A percentile compares a stretch with the other conserved stretches of the same genome.
Conservation (phyloP, 1,284 basidiomycete species). For the Puccinia novopanici region DNA sequence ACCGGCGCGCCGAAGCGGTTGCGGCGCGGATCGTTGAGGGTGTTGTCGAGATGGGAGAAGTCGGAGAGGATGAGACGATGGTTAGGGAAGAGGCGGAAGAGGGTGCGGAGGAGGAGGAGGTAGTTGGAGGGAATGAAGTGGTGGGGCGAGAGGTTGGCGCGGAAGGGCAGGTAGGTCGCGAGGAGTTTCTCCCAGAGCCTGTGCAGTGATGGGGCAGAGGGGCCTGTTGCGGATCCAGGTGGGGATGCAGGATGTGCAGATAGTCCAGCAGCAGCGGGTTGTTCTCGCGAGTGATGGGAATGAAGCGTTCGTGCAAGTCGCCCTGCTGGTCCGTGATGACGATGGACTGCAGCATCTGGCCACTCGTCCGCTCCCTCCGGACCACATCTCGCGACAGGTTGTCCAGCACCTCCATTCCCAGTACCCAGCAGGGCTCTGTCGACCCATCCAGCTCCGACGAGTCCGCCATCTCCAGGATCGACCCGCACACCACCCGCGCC, state of each 20-base stretch:
- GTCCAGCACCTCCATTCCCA: constrained; percentile 66
- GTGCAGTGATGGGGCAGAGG: too few species aligned
- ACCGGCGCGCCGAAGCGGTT: constrained; percentile 75
- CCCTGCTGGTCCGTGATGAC: constrained; percentile 79
- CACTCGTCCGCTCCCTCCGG: constrained; percentile 76
- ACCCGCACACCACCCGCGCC: constrained; percentile 45
- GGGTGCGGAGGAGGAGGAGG: constrained; percentile 77
- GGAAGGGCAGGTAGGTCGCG: constrained; percentile 71
- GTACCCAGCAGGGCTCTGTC: constrained; percentile 64
- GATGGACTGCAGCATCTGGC: constrained; percentile 77
- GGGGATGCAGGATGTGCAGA: constrained; percentile 61
- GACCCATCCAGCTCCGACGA: constrained; percentile 72
- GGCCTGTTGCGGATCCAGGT: constrained; percentile 63
- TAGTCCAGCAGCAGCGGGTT: constrained; percentile 81
- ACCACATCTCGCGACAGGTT: constrained; percentile 97
- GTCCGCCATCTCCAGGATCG: constrained; percentile 55
- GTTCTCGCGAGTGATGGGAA: constrained; percentile 66
- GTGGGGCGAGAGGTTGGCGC: constrained; percentile 83
- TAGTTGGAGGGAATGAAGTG: constrained; percentile 92
- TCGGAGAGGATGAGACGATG: constrained; percentile 91
- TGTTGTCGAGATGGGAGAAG: constrained; percentile 83
- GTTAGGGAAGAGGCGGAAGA: constrained; percentile 82
- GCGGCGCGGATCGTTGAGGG: constrained; percentile 67
- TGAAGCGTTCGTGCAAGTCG: constrained; percentile 83
- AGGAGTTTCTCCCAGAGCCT: constrained; percentile 50